Evolutionary conservation across 1,284 basidiomycete genomes (phyloP), one percentile per base, ranked within the genome.

Genomic region (Sphaerobolus stellatus): DNA sequence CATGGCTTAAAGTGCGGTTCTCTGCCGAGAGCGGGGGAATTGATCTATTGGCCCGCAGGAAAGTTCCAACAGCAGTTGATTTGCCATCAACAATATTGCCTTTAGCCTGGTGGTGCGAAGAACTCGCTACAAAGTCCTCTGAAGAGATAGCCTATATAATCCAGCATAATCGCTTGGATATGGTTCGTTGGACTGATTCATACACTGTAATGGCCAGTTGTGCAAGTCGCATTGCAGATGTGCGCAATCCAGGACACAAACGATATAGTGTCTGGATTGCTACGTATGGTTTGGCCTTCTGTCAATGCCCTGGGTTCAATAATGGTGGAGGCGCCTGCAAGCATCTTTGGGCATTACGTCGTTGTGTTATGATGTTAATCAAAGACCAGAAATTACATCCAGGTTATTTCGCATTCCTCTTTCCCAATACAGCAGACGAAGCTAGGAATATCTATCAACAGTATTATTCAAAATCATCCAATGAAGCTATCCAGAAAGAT

Each of bases 341-440:
- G 30, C 48, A 50, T 31, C 48, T 50, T 3, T 50, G 48, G 48
- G 48, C 48, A 4, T 31, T 50, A n/a, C 48, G 29, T n/a, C n/a
- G n/a, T n/a, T n/a, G n/a, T n/a, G n/a, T n/a, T n/a, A n/a, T n/a
- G n/a, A n/a, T n/a, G n/a, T n/a, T n/a, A n/a, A n/a, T n/a, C n/a
- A n/a, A n/a, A n/a, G n/a, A n/a, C n/a, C n/a, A n/a, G n/a, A n/a
- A n/a, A n/a, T n/a, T n/a, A n/a, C n/a, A n/a, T n/a, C n/a, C n/a
- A n/a, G n/a, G n/a, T n/a, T n/a, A n/a, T n/a, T n/a, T n/a, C n/a
- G n/a, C n/a, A n/a, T n/a, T n/a, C n/a, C n/a, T n/a, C n/a, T n/a
- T n/a, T n/a, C n/a, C n/a, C n/a, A n/a, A n/a, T n/a, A n/a, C n/a
- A n/a, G n/a, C n/a, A n/a, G n/a, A n/a, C n/a, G n/a, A n/a, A n/a